These are phyloP conservation scores for Dictyostelium discoideum DNA, from an alignment of 78 protist species.

Conservation along the genomic window DNA sequence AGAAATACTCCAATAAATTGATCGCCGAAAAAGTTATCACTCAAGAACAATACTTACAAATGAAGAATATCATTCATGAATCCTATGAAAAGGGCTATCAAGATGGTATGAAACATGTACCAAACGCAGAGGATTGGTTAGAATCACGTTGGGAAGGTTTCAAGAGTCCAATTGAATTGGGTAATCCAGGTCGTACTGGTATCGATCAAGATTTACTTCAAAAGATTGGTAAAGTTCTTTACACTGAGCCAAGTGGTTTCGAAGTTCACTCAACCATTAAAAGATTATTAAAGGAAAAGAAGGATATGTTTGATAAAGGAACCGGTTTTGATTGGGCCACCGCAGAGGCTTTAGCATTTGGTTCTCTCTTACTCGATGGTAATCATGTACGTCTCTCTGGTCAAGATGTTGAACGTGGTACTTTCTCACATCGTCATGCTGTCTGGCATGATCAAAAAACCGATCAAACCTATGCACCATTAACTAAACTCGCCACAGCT, in stretches of 20 bases:
- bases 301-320: constrained; percentile 50
- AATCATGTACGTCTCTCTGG: constrained; percentile 95
- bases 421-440: constrained; percentile 98
- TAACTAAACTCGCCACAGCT: constrained; percentile 31
- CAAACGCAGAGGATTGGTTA: constrained; percentile 83
- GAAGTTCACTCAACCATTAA: constrained; percentile 76
- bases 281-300: constrained; percentile 40
- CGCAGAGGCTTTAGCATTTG: constrained; percentile 90
- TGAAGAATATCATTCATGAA: constrained; percentile 55
- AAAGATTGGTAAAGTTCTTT: constrained; percentile 56
- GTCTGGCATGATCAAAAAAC: constrained; percentile 94
- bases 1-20: constrained; percentile 75
- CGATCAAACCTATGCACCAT: constrained; percentile 71
- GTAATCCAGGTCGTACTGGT: constrained; percentile 45
- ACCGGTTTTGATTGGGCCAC: constrained; percentile 90
- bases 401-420: constrained; percentile 98
- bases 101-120: constrained; percentile 73
- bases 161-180: constrained; percentile 59
- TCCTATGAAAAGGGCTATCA: constrained; percentile 83
- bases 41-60: constrained; percentile 46
- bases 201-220: constrained; percentile 46
- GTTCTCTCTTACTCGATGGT: constrained; percentile 90
- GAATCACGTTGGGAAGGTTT: constrained; percentile 76
- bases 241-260: constrained; percentile 83
- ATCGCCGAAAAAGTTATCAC: constrained; percentile 74